Evolutionary conservation across 2,329 filamentous ascomycete genomes (phyloP).

Genomic region (Cordyceps cateniannulata): DNA sequence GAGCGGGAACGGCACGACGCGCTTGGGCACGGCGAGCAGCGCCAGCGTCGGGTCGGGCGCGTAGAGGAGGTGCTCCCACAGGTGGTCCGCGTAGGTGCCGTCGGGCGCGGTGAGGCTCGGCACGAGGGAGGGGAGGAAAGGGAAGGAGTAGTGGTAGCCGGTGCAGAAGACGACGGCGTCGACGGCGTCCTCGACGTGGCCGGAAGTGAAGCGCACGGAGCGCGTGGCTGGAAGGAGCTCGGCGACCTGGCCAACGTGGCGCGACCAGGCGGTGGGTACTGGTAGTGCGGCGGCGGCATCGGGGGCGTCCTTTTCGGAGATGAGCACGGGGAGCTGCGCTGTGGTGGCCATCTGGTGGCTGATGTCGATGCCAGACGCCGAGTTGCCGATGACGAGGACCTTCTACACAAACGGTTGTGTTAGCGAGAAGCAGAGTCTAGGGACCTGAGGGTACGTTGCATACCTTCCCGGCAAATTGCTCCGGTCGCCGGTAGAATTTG

Average conservation of each 20-base stretch:
- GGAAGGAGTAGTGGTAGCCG: constrained; percentile 76
- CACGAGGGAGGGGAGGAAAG: constrained; percentile 49
- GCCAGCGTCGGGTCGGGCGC: constrained; percentile 57
- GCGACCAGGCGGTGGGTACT: constrained; percentile 25
- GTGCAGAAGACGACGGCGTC: constrained; percentile 79
- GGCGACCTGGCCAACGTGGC: constrained; percentile 38
- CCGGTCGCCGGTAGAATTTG: constrained; percentile 55
- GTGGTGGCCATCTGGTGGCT: constrained; percentile 54
- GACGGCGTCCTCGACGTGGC: constrained; percentile 54
- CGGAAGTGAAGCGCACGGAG: constrained; percentile 57
- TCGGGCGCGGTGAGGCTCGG: constrained; percentile 50
- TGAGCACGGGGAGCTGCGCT: constrained; percentile 48
- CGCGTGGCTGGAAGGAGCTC: constrained; percentile 37
- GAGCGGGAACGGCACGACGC: constrained; percentile 66
- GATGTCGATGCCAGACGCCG: constrained; percentile 66
- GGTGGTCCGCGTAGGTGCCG: constrained; percentile 58
- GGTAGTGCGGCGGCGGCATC: constrained; percentile 21
- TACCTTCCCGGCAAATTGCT: constrained; percentile 28
- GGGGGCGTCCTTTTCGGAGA: constrained; percentile 39
- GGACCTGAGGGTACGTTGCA: not conserved
- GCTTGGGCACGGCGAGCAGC: constrained; percentile 59
- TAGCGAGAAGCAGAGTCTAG: not conserved
- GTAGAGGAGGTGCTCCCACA: constrained; percentile 67
- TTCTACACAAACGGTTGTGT: constrained; percentile 38
- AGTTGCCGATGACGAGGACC: constrained; percentile 61